Evolutionary conservation across 2,329 filamentous ascomycete species (phyloP), one percentile per base, ranked within the genome.

Genomic region (Alternaria arbusti): DNA sequence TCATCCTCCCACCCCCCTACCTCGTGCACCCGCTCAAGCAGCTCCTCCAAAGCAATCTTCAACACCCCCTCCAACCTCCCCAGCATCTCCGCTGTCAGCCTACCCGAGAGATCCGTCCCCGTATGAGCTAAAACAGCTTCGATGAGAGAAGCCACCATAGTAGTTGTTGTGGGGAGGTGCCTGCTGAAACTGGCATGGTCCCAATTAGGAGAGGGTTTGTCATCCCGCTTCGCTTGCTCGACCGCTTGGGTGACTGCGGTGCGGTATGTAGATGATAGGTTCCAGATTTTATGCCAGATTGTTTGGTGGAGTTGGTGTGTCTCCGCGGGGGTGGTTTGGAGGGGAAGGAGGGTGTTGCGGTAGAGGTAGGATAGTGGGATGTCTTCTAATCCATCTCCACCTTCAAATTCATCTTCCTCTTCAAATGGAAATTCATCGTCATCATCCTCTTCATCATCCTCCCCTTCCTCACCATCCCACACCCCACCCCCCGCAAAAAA

Each of bases 251-350:
- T 12, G 10, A 50, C 12, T 9, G 17, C 15, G 2, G 47, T 1
- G 10, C 12, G 25, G 25, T 20, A 30, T 7, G 9, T 8, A 0
- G 13, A 26, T 2, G 9, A 4, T 3, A 50, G 7, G 26, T 30
- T 20, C 52, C 52, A 54, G 22, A 23, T 28, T 11, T 54, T 44
- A 6, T 43, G 43, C n/a, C n/a, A 54, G 6, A 17, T 44, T 40
- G 32, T 54, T 15, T 44, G 15, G 36, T 7, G 52, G 13, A 54
- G 10, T n/a, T n/a, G n/a, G n/a, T n/a, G n/a, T 15, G 43, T 22
- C 4, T n/a, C n/a, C 5, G 3, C 3, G 36, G 36, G 36, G 15
- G 4, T 6, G 4, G 9, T 40, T 10, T 2, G 2, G 23, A 17
- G 5, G 8, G 22, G 52, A 2, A 28, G 17, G 7, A 26, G 11